Evolutionary conservation across 1,284 basidiomycete genomes (phyloP).

Genomic region (Polyporus tsugae): DNA sequence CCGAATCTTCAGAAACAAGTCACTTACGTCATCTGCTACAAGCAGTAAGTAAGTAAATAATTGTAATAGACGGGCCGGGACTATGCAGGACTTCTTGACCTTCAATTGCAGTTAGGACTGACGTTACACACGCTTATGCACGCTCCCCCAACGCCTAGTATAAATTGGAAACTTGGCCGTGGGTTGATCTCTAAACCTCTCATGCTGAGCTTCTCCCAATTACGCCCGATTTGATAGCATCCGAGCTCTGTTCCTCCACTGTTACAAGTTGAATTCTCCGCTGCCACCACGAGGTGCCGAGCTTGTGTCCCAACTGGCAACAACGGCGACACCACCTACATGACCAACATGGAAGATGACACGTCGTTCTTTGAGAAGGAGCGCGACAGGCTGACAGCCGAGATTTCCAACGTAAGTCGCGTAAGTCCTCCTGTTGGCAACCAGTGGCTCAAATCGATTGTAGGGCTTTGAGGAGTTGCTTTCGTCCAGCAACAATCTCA

Average conservation of each 20-base stretch:
- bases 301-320: neutral
- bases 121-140: too few species aligned
- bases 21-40: neutral
- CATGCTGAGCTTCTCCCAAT: neutral
- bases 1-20: neutral
- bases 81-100: neutral
- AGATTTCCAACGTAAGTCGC: conserved; percentile 72
- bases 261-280: neutral
- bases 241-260: neutral
- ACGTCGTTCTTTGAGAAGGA: conserved; percentile 79
- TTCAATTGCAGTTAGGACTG: too few species aligned
- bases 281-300: neutral
- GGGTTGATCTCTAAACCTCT: neutral
- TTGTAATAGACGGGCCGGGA: too few species aligned
- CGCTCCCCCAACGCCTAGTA: neutral
- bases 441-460: conserved; percentile 15
- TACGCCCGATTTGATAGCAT: neutral
- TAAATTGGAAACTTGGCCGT: neutral
- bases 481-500: conserved; percentile 87
- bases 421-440: neutral
- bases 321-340: neutral
- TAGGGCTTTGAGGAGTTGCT: conserved; percentile 93
- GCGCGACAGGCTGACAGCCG: conserved; percentile 73
- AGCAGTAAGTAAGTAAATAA: neutral
- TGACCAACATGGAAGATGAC: conserved; percentile 55